Evolutionary conservation across 2,329 filamentous ascomycete genomes (phyloP), one percentile per base, ranked within the genome.

Genomic region (Cryphonectria radicalis): DNA sequence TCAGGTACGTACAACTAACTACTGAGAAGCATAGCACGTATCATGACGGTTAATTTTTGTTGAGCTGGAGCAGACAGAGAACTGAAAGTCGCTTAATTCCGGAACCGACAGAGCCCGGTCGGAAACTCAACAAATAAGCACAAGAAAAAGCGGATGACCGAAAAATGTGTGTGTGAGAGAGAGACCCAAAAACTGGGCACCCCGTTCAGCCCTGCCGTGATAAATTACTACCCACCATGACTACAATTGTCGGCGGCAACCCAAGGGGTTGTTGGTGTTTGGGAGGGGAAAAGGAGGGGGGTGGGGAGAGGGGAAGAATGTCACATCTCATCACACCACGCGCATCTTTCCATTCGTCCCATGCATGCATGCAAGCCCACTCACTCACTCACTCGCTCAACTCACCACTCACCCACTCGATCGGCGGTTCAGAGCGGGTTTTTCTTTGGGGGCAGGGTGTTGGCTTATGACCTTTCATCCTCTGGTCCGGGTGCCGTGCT

Each of bases 191-290:
- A 8, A 59, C 28, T 32, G 55, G 5, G 55, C 62, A 28, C 68
- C 68, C 60, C 43, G 13, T 62, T 63, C 63, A 62, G 68, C 63
- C 32, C 63, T 60, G 55, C 53, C 50, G 35, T 50, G 63, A 40
- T n/a, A 11, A 8, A 40, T 42, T 50, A 10, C n/a, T 25, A 64
- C 62, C 62, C 62, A 64, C 62, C 62, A 42, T 35, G 5, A 40
- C 17, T 8, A 40, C 59, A 10, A 17, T 28, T 25, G 3, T 14
- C n/a, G 53, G 25, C 11, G 11, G 53, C 50, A 25, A 25, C 25
- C 53, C 53, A 28, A 25, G 53, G 53, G 35, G 57, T 46, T 46
- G 17, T 46, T 46, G 43, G 43, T 50, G 7, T 50, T 50, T 50
- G 59, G 59, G 19, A 35, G 19, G 59, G 19, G 22, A 32, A 57